Conservation (phyloP, 305 asterid genomes). For the Nicotiana rustica region DNA sequence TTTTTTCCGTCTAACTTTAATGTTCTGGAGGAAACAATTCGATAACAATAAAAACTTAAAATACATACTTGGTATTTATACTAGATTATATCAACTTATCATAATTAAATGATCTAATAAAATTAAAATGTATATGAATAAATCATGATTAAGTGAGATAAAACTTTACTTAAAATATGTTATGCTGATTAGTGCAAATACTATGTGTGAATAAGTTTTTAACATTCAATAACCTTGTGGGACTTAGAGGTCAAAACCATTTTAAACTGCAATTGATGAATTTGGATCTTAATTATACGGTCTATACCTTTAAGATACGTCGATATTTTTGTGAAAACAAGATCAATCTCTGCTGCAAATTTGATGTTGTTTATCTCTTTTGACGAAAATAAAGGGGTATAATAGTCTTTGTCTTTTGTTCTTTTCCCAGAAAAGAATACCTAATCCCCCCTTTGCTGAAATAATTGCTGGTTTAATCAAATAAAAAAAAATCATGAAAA, state of each 20-base stretch:
- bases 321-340: neutral
- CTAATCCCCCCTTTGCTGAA: neutral
- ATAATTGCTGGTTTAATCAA: neutral
- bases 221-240: too few species aligned
- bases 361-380: neutral
- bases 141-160: too few species aligned
- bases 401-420: neutral
- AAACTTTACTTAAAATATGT: too few species aligned
- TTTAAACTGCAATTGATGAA: neutral
- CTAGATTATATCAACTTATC: too few species aligned
- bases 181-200: too few species aligned
- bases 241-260: neutral
- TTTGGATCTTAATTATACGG: neutral
- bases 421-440: neutral
- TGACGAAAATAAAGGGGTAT: neutral
- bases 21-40: neutral
- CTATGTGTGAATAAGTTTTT: too few species aligned
- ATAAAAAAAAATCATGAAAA: too few species aligned
- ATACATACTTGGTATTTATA: too few species aligned
- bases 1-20: neutral
- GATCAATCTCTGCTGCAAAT: neutral
- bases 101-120: too few species aligned
- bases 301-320: too few species aligned
- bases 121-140: too few species aligned
- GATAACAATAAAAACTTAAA: too few species aligned